Conservation (phyloP, 2,329 filamentous ascomycete genomes). For the Xylaria sp. region DNA sequence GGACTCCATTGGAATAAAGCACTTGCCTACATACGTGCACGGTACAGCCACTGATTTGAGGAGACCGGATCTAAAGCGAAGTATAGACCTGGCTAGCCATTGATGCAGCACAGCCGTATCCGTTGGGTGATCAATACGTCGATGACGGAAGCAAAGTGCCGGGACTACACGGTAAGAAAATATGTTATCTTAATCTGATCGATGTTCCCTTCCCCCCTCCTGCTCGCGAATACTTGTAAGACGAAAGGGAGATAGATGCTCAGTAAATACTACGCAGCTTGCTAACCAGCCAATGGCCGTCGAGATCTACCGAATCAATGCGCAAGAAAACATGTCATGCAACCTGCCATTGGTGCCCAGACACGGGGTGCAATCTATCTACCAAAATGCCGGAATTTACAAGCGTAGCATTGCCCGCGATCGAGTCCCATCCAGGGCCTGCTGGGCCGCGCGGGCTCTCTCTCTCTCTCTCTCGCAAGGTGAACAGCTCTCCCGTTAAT, state of each 20-base stretch:
- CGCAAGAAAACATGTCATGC: constrained; percentile 1
- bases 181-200: constrained; percentile 5
- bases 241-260: neutral
- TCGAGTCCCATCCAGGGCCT: constrained; percentile 30
- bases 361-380: constrained; percentile 36
- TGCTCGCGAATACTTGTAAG: neutral
- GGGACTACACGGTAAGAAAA: neutral
- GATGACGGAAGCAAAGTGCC: constrained; percentile 25
- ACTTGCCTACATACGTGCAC: constrained; percentile 11
- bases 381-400: constrained; percentile 38
- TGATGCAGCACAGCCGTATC: neutral
- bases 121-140: constrained; percentile 9
- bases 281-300: neutral
- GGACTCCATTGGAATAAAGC: neutral
- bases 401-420: constrained; percentile 27
- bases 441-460: neutral
- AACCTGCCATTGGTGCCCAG: constrained; percentile 32
- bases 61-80: neutral
- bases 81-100: neutral
- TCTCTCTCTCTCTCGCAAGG: neutral
- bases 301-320: constrained; percentile 23
- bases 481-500: constrained; percentile 12
- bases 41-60: constrained; percentile 10
- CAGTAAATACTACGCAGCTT: neutral
- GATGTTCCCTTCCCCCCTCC: neutral